Base-by-base conservation (phyloP, 169 alveolate species). In the Eimeria zaria region DNA sequence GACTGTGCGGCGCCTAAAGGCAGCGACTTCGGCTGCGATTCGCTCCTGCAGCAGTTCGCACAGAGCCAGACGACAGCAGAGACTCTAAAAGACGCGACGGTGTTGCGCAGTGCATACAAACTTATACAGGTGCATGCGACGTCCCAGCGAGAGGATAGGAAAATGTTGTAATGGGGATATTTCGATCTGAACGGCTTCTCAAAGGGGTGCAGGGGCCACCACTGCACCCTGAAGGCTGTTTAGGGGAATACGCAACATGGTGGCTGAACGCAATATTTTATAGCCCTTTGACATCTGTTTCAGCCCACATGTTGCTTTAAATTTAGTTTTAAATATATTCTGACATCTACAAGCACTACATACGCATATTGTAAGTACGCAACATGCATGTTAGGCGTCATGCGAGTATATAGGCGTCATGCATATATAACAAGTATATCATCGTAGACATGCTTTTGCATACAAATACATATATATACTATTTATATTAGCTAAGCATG, bases 1-100 rank as follows among this genome's bases (percentile, higher is more conserved):
- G 24, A 60, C 78, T 24, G 92, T 85, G 80, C 92, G 74, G 36
- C 92, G 74, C 78, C 92, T 30, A 53, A 85, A 85, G 92, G 92
- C 92, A 14, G 48, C 64, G 22, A 85, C 80, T 46, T 85, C 92
- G 33, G 92, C 80, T 58, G 78, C 80, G 27, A 60, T 85, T 39
- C 78, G 33, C 81, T 85, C 92, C 92, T 85, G 78, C 53, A 85
- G 51, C 80, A 69, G 51, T 69, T 11, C n/a, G 80, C 80, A 69
- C 14, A 69, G 36, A 16, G 22, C 30, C 80, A 69, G 51, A 69
- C 18, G 80, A 33, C 4, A 69, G 51, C 46, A 51, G n/a, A 7
- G 51, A 22, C 22, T 12, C 51, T 69, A 11, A 69, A n/a, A 69
- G 12, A 30, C n/a, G 30, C 12, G 5, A 16, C 51, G 48, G 11